Evolutionary conservation across 2,329 filamentous ascomycete genomes (phyloP), one percentile per base, ranked within the genome.

Genomic region (Claviceps sp.): DNA sequence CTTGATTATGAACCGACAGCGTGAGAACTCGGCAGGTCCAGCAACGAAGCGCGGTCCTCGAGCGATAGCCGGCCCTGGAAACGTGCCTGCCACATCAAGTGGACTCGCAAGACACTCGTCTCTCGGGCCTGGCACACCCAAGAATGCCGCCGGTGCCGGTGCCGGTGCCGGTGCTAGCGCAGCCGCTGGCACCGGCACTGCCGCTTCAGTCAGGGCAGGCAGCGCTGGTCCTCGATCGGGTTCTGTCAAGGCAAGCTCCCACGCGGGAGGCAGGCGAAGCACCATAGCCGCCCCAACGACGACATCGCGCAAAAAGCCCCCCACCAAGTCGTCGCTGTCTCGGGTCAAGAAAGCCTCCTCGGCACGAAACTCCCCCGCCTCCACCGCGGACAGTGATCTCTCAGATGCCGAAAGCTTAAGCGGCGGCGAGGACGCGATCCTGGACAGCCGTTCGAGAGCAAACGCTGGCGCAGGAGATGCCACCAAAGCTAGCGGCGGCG

Each of bases 381-480:
- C 79, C 4, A 78, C 77, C 5, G 79, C 75, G 49, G 80, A 84
- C 54, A 82, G 79, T 58, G 80, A 84, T 60, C 71, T 83, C 42
- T 83, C 80, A 0, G 80, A 83, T 50, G 79, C 79, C 7, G 79
- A 79, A 45, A 77, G 78, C 47, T 68, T 70, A 50, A 75, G 77
- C 59, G 72, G 71, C 49, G 70, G 77, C 48, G 73, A 80, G 46
- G 72, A 76, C 47, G 63, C 56, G 16, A 57, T 50, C n/a, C 56
- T 48, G n/a, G 63, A 65, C 40, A 56, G 60, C 52, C 61, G 62
- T 52, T 62, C 65, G 29, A 61, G 65, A 51, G 61, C 60, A n/a
- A 64, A 62, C 8, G 61, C 65, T 4, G 29, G 29, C 29, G 56
- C 55, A 2, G 56, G 57, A 7, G 69, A 72, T 50, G 61, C 14